Percentiles rank a stretch among this genome's conserved stretches.
These are phyloP conservation scores for Beauveria caledonica DNA, from an alignment of 2,329 filamentous ascomycete species.

Conservation along the genomic window DNA sequence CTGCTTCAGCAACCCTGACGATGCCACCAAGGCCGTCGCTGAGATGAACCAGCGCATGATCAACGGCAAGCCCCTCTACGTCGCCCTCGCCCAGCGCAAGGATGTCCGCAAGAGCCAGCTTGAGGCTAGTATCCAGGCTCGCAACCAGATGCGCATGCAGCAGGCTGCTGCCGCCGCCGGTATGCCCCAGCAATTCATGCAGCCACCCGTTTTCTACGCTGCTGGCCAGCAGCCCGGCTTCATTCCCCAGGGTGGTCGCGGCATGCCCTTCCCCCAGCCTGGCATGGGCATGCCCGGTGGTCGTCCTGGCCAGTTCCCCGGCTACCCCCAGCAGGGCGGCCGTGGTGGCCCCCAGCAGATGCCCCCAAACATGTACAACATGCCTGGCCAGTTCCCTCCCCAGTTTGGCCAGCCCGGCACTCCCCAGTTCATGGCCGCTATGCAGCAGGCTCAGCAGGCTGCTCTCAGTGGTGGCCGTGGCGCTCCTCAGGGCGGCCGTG, in stretches of 20 bases:
- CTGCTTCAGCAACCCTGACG: conserved; percentile 98
- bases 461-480: conserved; percentile 53
- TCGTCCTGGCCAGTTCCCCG: conserved; percentile 79
- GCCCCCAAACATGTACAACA: conserved; percentile 76
- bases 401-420: conserved; percentile 73
- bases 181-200: conserved; percentile 82
- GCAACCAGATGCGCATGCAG: conserved; percentile 97
- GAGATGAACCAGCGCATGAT: conserved; percentile 99
- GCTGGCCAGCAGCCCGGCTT: conserved; percentile 70
- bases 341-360: conserved; percentile 84
- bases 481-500: conserved; percentile 59
- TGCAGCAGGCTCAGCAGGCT: conserved; percentile 66
- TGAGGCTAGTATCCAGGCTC: conserved; percentile 97
- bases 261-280: conserved; percentile 58
- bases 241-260: conserved; percentile 56
- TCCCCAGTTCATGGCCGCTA: conserved; percentile 72
- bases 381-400: conserved; percentile 73
- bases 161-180: conserved; percentile 86
- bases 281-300: conserved; percentile 62
- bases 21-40: conserved; percentile 96
- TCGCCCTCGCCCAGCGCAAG: conserved; percentile 97
- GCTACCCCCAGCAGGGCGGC: conserved; percentile 78
- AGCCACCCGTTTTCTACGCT: conserved; percentile 85
- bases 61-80: conserved; percentile 91
- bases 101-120: conserved; percentile 99